Evolutionary conservation across 179 eudicot species (phyloP).

Genomic region (Beta macrorhiza): DNA sequence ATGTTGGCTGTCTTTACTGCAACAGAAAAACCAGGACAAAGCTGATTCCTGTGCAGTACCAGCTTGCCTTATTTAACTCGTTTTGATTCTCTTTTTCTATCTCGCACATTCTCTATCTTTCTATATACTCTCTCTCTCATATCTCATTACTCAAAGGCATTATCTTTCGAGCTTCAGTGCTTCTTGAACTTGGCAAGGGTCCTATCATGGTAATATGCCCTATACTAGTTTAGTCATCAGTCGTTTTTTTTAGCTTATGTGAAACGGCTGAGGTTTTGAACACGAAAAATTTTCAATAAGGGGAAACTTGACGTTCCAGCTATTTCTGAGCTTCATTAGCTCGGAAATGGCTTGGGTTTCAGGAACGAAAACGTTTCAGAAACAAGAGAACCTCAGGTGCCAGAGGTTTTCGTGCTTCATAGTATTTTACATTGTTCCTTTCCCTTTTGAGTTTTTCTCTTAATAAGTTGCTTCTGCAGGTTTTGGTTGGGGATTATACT

Average conservation of each 20-base stretch:
- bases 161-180: constrained; percentile 9
- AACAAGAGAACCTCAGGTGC: too few relatives aligned
- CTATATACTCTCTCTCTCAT: background rate
- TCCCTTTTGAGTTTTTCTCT: background rate
- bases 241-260: background rate
- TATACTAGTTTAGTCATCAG: background rate
- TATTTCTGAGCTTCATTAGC: too few relatives aligned
- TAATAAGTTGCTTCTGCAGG: constrained; percentile 34
- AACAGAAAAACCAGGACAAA: constrained; percentile 8
- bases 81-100: constrained; percentile 4
- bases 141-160: background rate
- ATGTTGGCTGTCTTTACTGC: constrained; percentile 18
- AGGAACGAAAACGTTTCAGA: too few relatives aligned
- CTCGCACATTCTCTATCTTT: background rate
- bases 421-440: background rate
- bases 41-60: background rate
- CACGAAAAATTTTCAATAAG: too few relatives aligned
- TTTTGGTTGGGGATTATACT: constrained; percentile 36
- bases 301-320: too few relatives aligned
- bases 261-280: too few relatives aligned
- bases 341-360: too few relatives aligned
- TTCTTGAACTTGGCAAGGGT: constrained; percentile 4
- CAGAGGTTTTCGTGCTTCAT: too few relatives aligned
- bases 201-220: constrained; percentile 30
- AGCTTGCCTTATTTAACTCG: background rate